Percentiles rank a stretch among this genome's conserved stretches.
These are phyloP conservation scores for Tricholoma flavovirens DNA, from an alignment of 768 basidiomycete species.

Conservation along the genomic window DNA sequence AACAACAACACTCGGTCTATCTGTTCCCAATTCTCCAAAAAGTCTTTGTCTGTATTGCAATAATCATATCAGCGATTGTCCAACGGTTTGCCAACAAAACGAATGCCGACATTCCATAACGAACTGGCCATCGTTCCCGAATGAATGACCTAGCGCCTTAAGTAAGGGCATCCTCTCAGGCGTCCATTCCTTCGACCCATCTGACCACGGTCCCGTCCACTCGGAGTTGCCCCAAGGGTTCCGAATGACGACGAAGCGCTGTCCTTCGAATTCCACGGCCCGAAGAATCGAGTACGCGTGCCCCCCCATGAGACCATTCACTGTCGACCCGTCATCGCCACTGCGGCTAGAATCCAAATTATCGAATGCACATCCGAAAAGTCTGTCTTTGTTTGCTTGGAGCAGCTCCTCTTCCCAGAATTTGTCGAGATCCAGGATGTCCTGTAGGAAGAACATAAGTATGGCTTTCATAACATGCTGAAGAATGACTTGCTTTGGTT, in stretches of 20 bases:
- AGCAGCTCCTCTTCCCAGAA: conserved; percentile 48
- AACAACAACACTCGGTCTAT: conserved; percentile 37
- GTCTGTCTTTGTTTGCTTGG: conserved; percentile 39
- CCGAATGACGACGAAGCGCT: conserved; percentile 45
- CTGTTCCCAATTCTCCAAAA: conserved; percentile 31
- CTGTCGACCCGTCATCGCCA: conserved; percentile 19
- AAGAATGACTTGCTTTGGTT: no score
- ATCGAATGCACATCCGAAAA: conserved; percentile 45
- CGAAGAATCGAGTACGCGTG: conserved; percentile 48
- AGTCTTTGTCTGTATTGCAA: conserved; percentile 28
- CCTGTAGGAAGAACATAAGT: conserved; percentile 18
- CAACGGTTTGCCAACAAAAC: neutral
- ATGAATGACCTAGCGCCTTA: conserved; percentile 36
- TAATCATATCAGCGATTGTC: no score
- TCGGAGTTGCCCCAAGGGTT: conserved; percentile 40
- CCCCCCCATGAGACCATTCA: conserved; percentile 32
- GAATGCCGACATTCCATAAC: conserved; percentile 45
- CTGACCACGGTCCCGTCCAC: conserved; percentile 47
- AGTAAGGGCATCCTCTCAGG: conserved; percentile 41
- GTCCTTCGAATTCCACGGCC: conserved; percentile 39
- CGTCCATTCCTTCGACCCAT: conserved; percentile 53
- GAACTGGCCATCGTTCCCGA: conserved; percentile 48
- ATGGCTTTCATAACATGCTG: no score
- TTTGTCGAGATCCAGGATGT: conserved; percentile 43
- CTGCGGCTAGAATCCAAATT: conserved; percentile 24